Conservation (phyloP, 306 rosid species). For the Acacia crassicarpa region DNA sequence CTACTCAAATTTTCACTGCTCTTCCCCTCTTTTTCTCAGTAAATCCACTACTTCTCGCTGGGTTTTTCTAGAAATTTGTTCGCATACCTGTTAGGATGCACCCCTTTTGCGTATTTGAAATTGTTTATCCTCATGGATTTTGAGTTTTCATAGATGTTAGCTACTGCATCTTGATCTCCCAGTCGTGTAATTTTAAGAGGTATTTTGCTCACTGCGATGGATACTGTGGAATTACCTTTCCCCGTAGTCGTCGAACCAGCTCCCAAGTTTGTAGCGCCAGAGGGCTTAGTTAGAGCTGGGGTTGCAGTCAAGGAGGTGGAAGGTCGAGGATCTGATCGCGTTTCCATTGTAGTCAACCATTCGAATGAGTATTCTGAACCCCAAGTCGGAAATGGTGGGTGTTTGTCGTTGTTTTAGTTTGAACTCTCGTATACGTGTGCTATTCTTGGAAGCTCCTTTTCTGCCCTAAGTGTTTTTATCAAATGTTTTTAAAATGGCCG, state of each 20-base stretch:
- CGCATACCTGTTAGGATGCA: slow-evolving; percentile 1
- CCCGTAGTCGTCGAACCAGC: slow-evolving; percentile 49
- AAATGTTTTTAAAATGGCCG: not conserved
- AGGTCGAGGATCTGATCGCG: slow-evolving; percentile 38
- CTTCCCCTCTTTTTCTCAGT: slow-evolving; percentile 13
- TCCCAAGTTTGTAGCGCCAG: slow-evolving; percentile 66
- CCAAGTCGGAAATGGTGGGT: slow-evolving; percentile 43
- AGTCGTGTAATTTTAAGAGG: not conserved
- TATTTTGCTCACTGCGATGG: slow-evolving; percentile 45
- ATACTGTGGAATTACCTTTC: slow-evolving; percentile 59
- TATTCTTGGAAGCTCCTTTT: not conserved
- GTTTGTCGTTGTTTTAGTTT: not conserved
- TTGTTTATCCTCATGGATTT: not conserved
- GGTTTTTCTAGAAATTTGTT: not conserved
- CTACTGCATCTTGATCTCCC: not conserved
- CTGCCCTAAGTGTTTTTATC: not conserved
- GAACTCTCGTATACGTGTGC: not conserved
- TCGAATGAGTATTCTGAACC: slow-evolving; percentile 45
- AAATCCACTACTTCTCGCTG: slow-evolving; percentile 6
- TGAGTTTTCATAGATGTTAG: slow-evolving; percentile 12
- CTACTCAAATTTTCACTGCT: slow-evolving; percentile 34
- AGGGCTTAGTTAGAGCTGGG: slow-evolving; percentile 48
- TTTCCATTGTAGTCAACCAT: slow-evolving; percentile 31
- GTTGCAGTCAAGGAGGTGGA: slow-evolving; percentile 48
- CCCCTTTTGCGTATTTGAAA: not conserved